Conservation (phyloP, 2,329 filamentous ascomycete species). For the Colletotrichum sp. region DNA sequence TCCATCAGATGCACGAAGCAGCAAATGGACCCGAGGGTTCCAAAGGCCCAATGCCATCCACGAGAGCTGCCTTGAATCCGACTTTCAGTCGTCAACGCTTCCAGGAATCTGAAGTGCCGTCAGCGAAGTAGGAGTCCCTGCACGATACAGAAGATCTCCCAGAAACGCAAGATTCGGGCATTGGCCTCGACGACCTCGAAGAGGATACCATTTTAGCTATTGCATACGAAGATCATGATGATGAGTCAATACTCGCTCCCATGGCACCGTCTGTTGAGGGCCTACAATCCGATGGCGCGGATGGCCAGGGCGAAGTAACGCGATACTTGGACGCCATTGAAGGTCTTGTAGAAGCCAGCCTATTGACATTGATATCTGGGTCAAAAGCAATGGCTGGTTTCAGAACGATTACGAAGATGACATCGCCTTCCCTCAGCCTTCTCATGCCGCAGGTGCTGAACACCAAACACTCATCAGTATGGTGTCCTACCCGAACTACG, state of each 20-base stretch:
- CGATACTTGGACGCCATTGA: not conserved
- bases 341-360: not conserved
- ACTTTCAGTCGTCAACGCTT: not conserved
- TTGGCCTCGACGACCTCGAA: not conserved
- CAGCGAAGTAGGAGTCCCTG: not conserved
- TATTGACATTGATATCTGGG: not conserved
- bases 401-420: not conserved
- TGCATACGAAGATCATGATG: not conserved
- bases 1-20: not conserved
- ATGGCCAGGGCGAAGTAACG: not conserved
- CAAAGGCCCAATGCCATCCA: not conserved
- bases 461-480: not conserved
- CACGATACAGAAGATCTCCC: not conserved
- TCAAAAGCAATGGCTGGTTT: not conserved
- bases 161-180: conserved; percentile 2
- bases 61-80: not conserved
- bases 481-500: not conserved
- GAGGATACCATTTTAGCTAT: not conserved
- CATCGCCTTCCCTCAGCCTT: not conserved
- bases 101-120: not conserved
- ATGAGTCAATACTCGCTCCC: not conserved
- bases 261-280: not conserved
- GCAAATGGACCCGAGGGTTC: not conserved
- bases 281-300: not conserved
- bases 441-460: not conserved